Conservation (phyloP, 2,329 filamentous ascomycete genomes). For the Sclerotinia subarctica region DNA sequence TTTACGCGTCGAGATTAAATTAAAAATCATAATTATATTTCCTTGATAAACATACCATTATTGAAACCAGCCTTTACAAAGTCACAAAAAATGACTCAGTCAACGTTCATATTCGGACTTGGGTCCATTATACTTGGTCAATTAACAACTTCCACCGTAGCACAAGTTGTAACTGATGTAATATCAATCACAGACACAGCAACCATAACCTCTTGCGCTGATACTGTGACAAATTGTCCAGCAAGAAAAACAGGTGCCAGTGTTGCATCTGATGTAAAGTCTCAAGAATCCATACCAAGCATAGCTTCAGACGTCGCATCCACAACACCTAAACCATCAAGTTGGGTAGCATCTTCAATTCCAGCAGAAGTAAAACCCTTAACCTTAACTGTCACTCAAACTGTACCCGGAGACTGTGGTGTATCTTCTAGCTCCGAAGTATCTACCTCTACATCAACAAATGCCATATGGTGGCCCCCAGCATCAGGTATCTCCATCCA, state of each 20-base stretch:
- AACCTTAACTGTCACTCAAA: constrained; percentile 10
- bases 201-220: constrained; percentile 15
- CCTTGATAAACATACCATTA: not conserved
- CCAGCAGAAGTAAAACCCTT: not conserved
- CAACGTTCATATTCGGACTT: constrained; percentile 1
- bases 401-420: not conserved
- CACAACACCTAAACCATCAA: not conserved
- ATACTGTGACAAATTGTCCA: constrained; percentile 17
- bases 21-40: not conserved
- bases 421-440: not conserved
- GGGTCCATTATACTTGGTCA: constrained; percentile 5
- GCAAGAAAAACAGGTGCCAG: not conserved
- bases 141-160: not conserved
- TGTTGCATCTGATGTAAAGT: not conserved
- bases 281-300: not conserved
- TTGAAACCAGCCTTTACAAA: not conserved
- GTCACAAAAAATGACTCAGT: constrained; percentile 1
- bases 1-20: not conserved
- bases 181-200: constrained; percentile 9
- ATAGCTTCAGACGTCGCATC: not conserved
- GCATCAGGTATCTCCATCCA: constrained; percentile 4
- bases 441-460: constrained; percentile 5
- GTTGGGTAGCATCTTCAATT: not conserved
- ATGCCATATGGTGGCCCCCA: not conserved
- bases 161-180: constrained; percentile 1